Evolutionary conservation across 225 moss, liverwort and hornwort genomes (phyloP).

Genomic region (Bryum argenteum): DNA sequence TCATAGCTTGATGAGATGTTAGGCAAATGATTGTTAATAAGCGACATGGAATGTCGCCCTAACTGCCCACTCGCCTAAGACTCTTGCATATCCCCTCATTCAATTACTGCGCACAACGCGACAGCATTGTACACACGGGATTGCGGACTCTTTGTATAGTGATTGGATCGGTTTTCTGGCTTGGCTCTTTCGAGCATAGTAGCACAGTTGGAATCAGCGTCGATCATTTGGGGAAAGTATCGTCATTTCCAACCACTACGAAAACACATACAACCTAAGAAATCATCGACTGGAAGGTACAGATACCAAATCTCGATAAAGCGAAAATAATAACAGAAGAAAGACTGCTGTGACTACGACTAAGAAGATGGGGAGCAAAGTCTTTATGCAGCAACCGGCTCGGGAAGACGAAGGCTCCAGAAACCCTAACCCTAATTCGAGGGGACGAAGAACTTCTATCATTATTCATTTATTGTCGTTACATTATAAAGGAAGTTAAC

Average conservation of each 20-base stretch:
- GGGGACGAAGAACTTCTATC: too few species aligned
- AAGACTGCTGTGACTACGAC: too few species aligned
- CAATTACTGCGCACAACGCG: background rate
- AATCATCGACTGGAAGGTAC: background rate
- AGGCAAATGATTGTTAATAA: background rate
- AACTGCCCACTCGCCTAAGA: background rate
- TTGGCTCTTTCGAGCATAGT: slow-evolving; percentile 28
- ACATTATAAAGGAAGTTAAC: too few species aligned
- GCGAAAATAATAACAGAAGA: background rate
- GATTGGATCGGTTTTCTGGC: slow-evolving; percentile 25
- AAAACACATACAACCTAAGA: background rate
- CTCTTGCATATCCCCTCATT: background rate
- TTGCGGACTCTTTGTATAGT: background rate
- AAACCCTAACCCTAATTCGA: too few species aligned
- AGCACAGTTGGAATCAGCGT: slow-evolving; percentile 6
- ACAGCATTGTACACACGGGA: background rate
- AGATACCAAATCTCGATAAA: background rate
- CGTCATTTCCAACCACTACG: background rate
- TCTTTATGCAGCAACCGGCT: background rate
- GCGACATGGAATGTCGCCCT: background rate
- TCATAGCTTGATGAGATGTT: background rate
- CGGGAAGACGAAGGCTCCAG: background rate
- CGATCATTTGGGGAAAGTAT: background rate
- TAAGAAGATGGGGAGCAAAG: background rate
- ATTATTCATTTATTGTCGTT: too few species aligned